Evolutionary conservation across 768 basidiomycete genomes (phyloP), one percentile per base, ranked within the genome.

Genomic region (Tephrocybe sp.): DNA sequence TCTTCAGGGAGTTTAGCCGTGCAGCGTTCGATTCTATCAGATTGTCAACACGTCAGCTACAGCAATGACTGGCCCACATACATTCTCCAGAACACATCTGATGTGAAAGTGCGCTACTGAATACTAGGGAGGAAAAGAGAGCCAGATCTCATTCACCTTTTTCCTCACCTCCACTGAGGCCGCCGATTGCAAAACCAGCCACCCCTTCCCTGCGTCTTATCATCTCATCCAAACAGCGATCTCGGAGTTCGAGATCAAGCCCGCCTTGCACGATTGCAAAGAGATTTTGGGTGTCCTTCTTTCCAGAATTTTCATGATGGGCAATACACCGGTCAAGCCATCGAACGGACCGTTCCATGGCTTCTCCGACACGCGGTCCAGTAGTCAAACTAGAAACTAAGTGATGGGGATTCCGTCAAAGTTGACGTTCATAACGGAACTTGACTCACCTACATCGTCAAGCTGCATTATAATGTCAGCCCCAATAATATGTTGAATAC

Each of bases 391-490:
- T 92, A 28, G 88, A 82, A 0, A 95, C 92, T 87, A 58, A 16
- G 31, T 27, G 35, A 25, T 9, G 18, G 21, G 18, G 13, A 28
- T 40, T 44, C 48, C 11, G 40, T 45, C 32, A 51, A 34, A 39
- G 21, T 16, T 38, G 1, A 42, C 21, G 27, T 30, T 0, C 21
- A 46, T 35, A 22, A 40, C 30, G 24, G 35, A 50, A 47, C 41
- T 30, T 31, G 36, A 70, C 84, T 64, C 59, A 87, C 90, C 90
- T 43, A 94, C 92, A 66, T 94, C 92, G 64, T 94, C 92, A 15
- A 93, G 77, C 64, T 92, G 92, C 93, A 96, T 95, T 53, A 96
- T 92, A 52, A 96, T 96, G 63, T 96, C 92, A 22, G 86, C 89
- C 5, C 92, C 92, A 35, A 96, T 93, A 7, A 86, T 76, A 61